Conservation (phyloP, 257 asterid genomes). For the Solanum piurae region DNA sequence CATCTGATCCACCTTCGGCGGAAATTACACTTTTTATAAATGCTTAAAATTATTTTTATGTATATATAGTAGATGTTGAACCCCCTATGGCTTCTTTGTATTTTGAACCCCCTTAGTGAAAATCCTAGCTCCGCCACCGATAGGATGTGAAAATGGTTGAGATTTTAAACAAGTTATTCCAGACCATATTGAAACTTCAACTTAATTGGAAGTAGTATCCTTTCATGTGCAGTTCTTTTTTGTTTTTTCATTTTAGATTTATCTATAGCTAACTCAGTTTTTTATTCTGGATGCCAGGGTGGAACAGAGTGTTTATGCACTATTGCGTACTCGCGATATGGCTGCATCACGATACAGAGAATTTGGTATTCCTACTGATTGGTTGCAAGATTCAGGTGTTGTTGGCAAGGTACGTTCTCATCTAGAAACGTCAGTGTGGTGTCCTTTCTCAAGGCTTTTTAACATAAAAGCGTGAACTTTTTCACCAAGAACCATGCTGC, state of each 20-base stretch:
- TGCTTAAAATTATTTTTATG: neutral
- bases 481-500: neutral
- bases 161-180: neutral
- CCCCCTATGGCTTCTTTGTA: neutral
- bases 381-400: constrained; percentile 89
- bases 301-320: constrained; percentile 80
- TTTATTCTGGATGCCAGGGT: constrained; percentile 33
- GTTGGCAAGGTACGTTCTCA: constrained; percentile 73
- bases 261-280: neutral
- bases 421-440: neutral
- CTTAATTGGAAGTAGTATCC: neutral
- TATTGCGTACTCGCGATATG: constrained; percentile 87
- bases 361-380: constrained; percentile 80
- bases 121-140: neutral
- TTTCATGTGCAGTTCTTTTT: neutral
- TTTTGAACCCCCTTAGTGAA: neutral
- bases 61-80: neutral
- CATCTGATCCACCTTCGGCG: neutral
- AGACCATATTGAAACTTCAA: neutral
- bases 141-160: neutral
- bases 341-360: constrained; percentile 81
- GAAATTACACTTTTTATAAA: neutral
- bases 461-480: neutral
- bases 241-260: neutral
- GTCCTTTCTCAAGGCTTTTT: neutral